A percentile compares a stretch with the other conserved stretches of the same genome.
These are phyloP conservation scores for Fraxinus albicans DNA, from an alignment of 305 asterid species.

Conservation along the genomic window DNA sequence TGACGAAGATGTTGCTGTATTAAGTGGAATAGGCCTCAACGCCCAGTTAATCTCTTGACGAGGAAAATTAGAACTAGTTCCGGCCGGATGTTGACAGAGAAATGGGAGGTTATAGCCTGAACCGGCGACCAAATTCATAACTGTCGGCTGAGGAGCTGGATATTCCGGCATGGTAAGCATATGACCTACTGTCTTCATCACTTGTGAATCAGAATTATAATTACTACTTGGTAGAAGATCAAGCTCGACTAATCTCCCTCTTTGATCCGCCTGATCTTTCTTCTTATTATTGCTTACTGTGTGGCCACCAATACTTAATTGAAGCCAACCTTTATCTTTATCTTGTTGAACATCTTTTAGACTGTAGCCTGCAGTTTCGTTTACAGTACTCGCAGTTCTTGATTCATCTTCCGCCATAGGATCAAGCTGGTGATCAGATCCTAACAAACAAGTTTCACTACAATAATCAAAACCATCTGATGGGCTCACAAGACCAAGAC, in stretches of 20 bases:
- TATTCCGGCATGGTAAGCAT: constrained; percentile 23
- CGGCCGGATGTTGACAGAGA: constrained; percentile 34
- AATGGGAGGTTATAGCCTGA: constrained; percentile 1
- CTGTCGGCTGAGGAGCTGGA: constrained; percentile 35
- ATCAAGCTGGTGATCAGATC: constrained; percentile 37
- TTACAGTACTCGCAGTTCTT: constrained; percentile 25
- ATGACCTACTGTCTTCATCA: constrained; percentile 8
- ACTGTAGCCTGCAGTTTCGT: constrained; percentile 41
- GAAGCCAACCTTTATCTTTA: constrained; percentile 57
- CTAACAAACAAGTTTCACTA: constrained; percentile 25
- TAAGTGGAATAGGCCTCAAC: constrained; percentile 47
- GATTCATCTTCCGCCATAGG: constrained; percentile 45
- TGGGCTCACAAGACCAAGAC: constrained; percentile 24
- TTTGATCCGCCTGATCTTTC: constrained; percentile 6
- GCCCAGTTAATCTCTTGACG: constrained; percentile 51
- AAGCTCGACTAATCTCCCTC: constrained; percentile 49
- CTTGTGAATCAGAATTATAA: constrained; percentile 6
- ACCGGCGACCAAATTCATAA: constrained; percentile 9
- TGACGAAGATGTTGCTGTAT: constrained; percentile 21
- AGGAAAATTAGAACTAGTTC: constrained; percentile 23
- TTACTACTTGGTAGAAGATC: constrained; percentile 48
- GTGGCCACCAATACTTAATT: constrained; percentile 62
- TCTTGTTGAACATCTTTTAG: constrained; percentile 24
- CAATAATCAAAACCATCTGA: constrained; percentile 28
- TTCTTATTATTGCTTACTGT: not conserved